These are phyloP conservation scores for Cyclostephanos tholiformis DNA, from an alignment of 108 stramenopile species.

Conservation along the genomic window DNA sequence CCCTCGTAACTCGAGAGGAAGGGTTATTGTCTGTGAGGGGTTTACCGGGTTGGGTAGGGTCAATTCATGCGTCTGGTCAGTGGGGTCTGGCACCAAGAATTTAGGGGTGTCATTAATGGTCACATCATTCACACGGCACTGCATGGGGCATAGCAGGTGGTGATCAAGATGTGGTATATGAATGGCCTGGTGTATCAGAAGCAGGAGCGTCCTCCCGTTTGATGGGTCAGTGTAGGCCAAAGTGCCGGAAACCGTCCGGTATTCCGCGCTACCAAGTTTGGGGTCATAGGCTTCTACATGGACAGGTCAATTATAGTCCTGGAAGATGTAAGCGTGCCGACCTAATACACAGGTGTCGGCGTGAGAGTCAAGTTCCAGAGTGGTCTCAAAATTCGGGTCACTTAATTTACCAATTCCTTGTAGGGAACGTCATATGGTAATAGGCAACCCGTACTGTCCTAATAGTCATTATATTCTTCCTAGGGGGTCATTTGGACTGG, in stretches of 20 bases:
- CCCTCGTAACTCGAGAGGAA: constrained; percentile 3
- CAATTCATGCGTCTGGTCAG: constrained; percentile 11
- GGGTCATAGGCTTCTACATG: constrained; percentile 3
- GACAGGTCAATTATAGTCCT: constrained; percentile 5
- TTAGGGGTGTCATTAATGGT: constrained; percentile 20
- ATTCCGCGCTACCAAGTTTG: neutral
- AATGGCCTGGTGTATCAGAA: constrained; percentile 26
- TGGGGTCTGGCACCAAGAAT: constrained; percentile 15
- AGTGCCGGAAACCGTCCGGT: neutral
- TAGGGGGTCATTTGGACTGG: too few relatives aligned
- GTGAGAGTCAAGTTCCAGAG: constrained; percentile 33
- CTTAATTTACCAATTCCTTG: neutral
- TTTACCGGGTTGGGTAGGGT: neutral
- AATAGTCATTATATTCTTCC: too few relatives aligned
- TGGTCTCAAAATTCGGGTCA: constrained; percentile 7
- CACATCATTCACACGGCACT: constrained; percentile 25
- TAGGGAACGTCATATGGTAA: too few relatives aligned
- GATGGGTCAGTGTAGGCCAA: neutral
- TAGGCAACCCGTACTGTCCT: too few relatives aligned
- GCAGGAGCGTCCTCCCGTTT: neutral
- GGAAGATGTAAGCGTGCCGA: neutral
- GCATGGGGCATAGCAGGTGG: constrained; percentile 35
- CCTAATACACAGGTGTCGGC: constrained; percentile 23
- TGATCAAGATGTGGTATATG: constrained; percentile 22
- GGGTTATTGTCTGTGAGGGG: neutral